Percentiles rank a stretch among this genome's conserved stretches.
Evolutionary conservation across 768 basidiomycete species (phyloP).

Genomic region (Auriscalpium orientale): DNA sequence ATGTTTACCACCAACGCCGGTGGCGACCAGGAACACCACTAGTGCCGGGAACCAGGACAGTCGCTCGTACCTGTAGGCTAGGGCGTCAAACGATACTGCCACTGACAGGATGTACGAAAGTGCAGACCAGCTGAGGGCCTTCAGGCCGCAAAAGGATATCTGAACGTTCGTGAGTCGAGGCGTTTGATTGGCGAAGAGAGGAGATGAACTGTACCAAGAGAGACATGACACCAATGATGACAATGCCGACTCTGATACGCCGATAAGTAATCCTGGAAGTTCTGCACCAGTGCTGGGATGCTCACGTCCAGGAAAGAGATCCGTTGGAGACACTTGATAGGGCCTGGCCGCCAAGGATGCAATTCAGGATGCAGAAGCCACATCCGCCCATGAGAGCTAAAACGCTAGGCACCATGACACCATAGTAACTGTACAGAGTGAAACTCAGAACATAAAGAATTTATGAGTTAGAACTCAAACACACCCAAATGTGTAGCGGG

Average conservation of each 20-base stretch:
- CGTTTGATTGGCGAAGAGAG: neutral
- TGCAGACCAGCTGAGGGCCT: conserved; percentile 48
- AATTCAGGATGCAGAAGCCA: conserved; percentile 52
- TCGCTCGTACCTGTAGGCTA: conserved; percentile 55
- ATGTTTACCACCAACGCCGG: conserved; percentile 70
- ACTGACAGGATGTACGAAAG: neutral
- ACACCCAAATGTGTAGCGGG: conserved; percentile 52
- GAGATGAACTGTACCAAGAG: conserved; percentile 33
- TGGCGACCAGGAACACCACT: conserved; percentile 61
- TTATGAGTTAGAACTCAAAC: conserved; percentile 17
- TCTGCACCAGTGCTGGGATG: neutral
- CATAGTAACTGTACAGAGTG: conserved; percentile 42
- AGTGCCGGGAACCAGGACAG: conserved; percentile 72
- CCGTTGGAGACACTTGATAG: conserved; percentile 42
- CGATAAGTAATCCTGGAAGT: neutral
- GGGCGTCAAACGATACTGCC: neutral
- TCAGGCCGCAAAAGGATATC: conserved; percentile 63
- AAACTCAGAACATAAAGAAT: no score
- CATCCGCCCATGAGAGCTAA: conserved; percentile 44
- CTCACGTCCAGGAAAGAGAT: conserved; percentile 44
- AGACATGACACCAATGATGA: conserved; percentile 64
- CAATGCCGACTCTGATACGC: conserved; percentile 53
- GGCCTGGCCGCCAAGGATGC: conserved; percentile 57
- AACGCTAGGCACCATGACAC: conserved; percentile 37
- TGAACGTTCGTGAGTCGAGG: conserved; percentile 13